Conservation (phyloP, 352 stramenopile species). For the Globisporangium rhizosaccharum region DNA sequence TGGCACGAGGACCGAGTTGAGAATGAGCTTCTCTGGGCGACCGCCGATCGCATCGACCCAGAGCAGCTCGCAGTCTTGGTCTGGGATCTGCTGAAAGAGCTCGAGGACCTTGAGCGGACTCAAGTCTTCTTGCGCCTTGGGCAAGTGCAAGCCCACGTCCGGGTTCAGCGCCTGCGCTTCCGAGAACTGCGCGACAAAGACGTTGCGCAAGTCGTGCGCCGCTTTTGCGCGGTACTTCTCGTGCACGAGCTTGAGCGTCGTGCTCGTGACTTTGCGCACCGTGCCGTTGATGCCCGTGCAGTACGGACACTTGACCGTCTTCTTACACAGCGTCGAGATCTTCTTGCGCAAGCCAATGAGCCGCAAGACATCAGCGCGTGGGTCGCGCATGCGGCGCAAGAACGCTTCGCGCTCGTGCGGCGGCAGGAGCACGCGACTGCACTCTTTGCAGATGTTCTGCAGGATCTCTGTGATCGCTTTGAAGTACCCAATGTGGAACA, state of each 20-base stretch:
- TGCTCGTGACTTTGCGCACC: conserved; percentile 96
- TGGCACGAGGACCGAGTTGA: conserved; percentile 96
- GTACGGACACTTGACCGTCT: conserved; percentile 92
- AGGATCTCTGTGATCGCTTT: conserved; percentile 97
- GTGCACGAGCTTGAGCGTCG: conserved; percentile 98
- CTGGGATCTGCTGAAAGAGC: conserved; percentile 94
- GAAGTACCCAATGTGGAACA: conserved; percentile 99
- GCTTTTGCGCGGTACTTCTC: conserved; percentile 94
- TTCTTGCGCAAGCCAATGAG: conserved; percentile 90
- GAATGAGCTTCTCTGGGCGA: conserved; percentile 96
- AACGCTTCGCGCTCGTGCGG: conserved; percentile 86
- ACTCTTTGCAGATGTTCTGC: conserved; percentile 98
- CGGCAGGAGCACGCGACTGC: conserved; percentile 92
- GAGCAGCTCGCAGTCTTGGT: conserved; percentile 97
- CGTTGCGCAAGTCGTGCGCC: conserved; percentile 76
- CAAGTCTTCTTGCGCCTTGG: conserved; percentile 89
- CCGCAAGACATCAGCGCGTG: conserved; percentile 65
- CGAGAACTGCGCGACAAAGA: conserved; percentile 80
- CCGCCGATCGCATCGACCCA: conserved; percentile 95
- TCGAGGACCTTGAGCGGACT: conserved; percentile 90
- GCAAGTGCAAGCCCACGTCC: conserved; percentile 80
- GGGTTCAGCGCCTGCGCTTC: conserved; percentile 74
- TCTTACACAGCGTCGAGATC: conserved; percentile 96
- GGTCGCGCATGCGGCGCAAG: conserved; percentile 87
- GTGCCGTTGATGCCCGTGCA: conserved; percentile 95